Evolutionary conservation across 805 yeast genomes (phyloP).

Genomic region (Wickerhamiella nectarea): DNA sequence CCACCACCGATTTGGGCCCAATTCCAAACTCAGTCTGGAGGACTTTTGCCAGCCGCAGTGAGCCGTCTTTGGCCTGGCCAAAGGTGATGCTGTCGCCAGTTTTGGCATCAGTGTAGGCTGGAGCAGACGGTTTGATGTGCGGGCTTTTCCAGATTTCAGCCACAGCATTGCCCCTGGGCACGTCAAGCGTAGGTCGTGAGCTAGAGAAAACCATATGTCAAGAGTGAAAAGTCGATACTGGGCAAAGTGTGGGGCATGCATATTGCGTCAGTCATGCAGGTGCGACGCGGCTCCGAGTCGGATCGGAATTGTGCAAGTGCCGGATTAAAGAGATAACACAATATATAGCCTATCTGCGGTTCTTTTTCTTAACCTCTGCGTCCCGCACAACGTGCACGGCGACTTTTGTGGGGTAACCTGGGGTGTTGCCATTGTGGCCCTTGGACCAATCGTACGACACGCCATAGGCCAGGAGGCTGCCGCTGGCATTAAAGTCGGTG

Average conservation of each 20-base stretch:
- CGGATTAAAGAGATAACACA: no score
- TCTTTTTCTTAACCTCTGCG: conserved; percentile 53
- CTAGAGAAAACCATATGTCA: background rate
- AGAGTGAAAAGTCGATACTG: no score
- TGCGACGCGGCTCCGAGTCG: no score
- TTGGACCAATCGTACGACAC: conserved; percentile 91
- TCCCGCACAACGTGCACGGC: conserved; percentile 77
- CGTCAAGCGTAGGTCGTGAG: background rate
- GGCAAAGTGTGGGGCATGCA: no score
- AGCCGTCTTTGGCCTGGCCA: conserved; percentile 7
- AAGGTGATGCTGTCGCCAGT: conserved; percentile 15
- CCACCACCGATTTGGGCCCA: conserved; percentile 19
- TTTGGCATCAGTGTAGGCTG: conserved; percentile 12
- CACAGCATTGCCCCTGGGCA: conserved; percentile 7
- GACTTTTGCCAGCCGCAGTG: conserved; percentile 13
- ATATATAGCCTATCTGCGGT: background rate
- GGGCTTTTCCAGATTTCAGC: background rate
- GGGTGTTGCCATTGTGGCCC: conserved; percentile 57
- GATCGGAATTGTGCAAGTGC: no score
- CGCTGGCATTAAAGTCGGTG: conserved; percentile 69
- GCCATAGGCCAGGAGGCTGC: conserved; percentile 81
- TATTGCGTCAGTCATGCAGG: no score
- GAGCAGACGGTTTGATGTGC: background rate
- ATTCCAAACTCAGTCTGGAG: conserved; percentile 14
- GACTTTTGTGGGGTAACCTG: conserved; percentile 59